phyloP scores from a whole-genome alignment of 441 rosid species.

The Raphanus hybrid region DNA sequence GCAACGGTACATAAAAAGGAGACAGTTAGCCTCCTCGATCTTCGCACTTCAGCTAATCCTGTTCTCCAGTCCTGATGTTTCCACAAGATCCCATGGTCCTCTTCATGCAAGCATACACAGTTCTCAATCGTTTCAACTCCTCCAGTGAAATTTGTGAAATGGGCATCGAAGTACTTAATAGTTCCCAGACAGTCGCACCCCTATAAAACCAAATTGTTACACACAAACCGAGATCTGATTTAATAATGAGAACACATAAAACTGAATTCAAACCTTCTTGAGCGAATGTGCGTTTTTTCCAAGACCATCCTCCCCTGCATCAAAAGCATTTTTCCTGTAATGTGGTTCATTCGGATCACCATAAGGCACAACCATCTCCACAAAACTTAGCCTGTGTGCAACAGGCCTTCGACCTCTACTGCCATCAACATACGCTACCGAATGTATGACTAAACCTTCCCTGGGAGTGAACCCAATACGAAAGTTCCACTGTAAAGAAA shows the following conservation, averaged over 20 bases:
- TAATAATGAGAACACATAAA: slow-evolving; percentile 18
- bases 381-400: slow-evolving; percentile 89
- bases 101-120: slow-evolving; percentile 93
- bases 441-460: slow-evolving; percentile 88
- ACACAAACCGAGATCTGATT: slow-evolving; percentile 20
- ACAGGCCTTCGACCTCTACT: slow-evolving; percentile 87
- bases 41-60: slow-evolving; percentile 89
- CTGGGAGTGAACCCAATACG: slow-evolving; percentile 90
- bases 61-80: slow-evolving; percentile 99
- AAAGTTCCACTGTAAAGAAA: slow-evolving; percentile 82
- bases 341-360: slow-evolving; percentile 97
- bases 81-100: slow-evolving; percentile 91
- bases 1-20: slow-evolving; percentile 86
- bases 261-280: slow-evolving; percentile 61
- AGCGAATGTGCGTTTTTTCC: slow-evolving; percentile 95
- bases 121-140: slow-evolving; percentile 74
- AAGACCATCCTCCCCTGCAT: slow-evolving; percentile 97
- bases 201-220: slow-evolving; percentile 8
- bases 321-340: slow-evolving; percentile 88
- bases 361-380: slow-evolving; percentile 94
- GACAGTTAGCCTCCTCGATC: slow-evolving; percentile 84
- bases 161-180: no score
- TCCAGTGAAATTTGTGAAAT: no score
- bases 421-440: slow-evolving; percentile 90
- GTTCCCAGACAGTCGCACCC: no score